These are phyloP conservation scores for Erodium moschatum DNA, from an alignment of 441 rosid species.

Conservation along the genomic window DNA sequence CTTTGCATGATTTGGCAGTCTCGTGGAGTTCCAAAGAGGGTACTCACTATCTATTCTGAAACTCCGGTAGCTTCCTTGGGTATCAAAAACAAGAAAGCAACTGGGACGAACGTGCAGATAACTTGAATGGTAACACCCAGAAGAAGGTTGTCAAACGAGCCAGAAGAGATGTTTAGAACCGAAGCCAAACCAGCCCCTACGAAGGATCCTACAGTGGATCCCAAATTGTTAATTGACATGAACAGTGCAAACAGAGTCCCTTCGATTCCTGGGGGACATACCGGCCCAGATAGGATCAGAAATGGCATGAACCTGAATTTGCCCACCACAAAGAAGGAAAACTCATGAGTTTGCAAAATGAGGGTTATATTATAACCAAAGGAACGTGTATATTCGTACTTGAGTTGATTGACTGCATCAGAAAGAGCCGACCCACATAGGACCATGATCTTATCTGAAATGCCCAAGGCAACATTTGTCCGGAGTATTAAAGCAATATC, in stretches of 20 bases:
- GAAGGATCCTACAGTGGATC: slow-evolving; percentile 73
- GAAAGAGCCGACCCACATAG: slow-evolving; percentile 75
- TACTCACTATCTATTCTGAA: slow-evolving; percentile 36
- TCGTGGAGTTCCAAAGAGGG: background rate
- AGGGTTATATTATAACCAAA: background rate
- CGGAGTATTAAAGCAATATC: slow-evolving; percentile 70
- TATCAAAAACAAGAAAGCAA: slow-evolving; percentile 61
- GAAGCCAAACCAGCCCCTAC: slow-evolving; percentile 83
- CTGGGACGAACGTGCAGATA: slow-evolving; percentile 61
- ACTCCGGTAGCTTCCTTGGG: slow-evolving; percentile 84
- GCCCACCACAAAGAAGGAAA: no score
- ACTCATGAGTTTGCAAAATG: background rate
- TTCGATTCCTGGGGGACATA: slow-evolving; percentile 91
- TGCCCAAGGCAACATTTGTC: slow-evolving; percentile 41
- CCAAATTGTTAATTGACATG: slow-evolving; percentile 85
- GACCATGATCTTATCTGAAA: slow-evolving; percentile 80
- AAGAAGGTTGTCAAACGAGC: slow-evolving; percentile 68
- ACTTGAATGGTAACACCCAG: slow-evolving; percentile 59
- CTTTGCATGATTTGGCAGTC: background rate
- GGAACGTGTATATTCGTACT: slow-evolving; percentile 31
- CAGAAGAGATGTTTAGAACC: slow-evolving; percentile 61
- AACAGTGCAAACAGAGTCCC: slow-evolving; percentile 91
- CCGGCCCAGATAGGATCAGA: slow-evolving; percentile 80
- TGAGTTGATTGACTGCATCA: slow-evolving; percentile 89
- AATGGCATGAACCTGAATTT: slow-evolving; percentile 64